A percentile compares a stretch with the other conserved stretches of the same genome.
Conservation (phyloP, 176 grass and related monocot species). For the Ananas comosus region DNA sequence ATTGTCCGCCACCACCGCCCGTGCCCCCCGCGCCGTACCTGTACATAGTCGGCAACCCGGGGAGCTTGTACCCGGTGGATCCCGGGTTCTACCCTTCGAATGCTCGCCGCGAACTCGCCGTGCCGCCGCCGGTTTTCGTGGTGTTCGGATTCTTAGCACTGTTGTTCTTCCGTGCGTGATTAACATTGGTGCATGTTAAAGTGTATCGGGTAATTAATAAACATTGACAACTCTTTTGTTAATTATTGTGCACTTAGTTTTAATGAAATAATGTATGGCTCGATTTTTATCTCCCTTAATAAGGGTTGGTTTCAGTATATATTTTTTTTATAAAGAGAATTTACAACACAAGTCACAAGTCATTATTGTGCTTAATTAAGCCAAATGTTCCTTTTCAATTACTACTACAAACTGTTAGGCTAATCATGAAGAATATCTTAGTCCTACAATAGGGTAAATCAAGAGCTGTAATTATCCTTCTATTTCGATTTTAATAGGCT, state of each 20-base stretch:
- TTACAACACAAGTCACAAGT: too few species aligned
- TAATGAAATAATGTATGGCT: too few species aligned
- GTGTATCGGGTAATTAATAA: constrained; percentile 12
- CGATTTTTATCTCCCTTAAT: too few species aligned
- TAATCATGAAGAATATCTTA: too few species aligned
- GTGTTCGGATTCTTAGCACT: constrained; percentile 13
- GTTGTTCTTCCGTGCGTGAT: constrained; percentile 16
- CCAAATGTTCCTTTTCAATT: too few species aligned
- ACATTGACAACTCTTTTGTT: constrained; percentile 1
- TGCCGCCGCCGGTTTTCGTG: neutral
- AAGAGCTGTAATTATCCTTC: too few species aligned
- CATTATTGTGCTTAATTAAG: too few species aligned
- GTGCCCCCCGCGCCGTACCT: constrained; percentile 13
- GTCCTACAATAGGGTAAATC: too few species aligned
- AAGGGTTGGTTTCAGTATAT: too few species aligned
- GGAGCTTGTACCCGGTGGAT: constrained; percentile 40
- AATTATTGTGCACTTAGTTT: neutral
- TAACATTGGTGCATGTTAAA: neutral
- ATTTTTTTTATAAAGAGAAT: too few species aligned
- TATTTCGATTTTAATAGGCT: too few species aligned
- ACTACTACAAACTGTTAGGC: too few species aligned
- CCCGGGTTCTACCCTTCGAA: constrained; percentile 34
- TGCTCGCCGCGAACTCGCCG: constrained; percentile 18
- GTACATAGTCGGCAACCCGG: constrained; percentile 26
- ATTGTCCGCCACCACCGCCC: constrained; percentile 35